Conservation (phyloP, 2,329 filamentous ascomycete genomes). For the Colletotrichum higginsianum region DNA sequence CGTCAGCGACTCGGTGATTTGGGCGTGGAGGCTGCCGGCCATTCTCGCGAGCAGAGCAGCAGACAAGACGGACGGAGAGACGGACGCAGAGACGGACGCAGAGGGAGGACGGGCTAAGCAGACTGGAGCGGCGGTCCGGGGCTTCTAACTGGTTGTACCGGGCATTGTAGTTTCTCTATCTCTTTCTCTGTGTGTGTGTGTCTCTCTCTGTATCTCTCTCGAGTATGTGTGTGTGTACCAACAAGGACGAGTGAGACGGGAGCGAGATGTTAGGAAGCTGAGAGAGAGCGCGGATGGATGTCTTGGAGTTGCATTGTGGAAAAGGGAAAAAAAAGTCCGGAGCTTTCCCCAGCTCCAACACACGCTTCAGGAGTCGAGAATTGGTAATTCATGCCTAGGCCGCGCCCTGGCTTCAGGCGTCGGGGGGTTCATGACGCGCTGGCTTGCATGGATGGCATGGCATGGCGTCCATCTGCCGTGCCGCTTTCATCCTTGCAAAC, state of each 20-base stretch:
- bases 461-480: neutral
- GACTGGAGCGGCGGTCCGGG: neutral
- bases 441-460: neutral
- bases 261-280: neutral
- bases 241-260: too few species aligned
- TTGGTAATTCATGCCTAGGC: constrained; percentile 11
- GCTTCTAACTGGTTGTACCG: neutral
- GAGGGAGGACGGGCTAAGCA: neutral
- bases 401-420: constrained; percentile 20
- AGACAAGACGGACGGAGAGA: too few species aligned
- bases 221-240: too few species aligned
- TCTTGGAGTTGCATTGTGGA: constrained; percentile 21
- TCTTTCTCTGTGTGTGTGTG: too few species aligned
- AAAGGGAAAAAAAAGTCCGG: neutral
- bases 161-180: constrained; percentile 6
- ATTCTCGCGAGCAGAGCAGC: constrained; percentile 13
- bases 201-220: too few species aligned
- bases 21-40: constrained; percentile 44
- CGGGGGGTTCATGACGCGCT: constrained; percentile 30
- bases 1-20: constrained; percentile 51
- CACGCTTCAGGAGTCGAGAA: constrained; percentile 11
- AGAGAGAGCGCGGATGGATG: neutral
- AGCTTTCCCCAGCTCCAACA: neutral
- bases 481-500: constrained; percentile 6
- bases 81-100: too few species aligned